Evolutionary conservation across 306 rosid genomes (phyloP), one percentile per base, ranked within the genome.

Genomic region (Quercus robur): DNA sequence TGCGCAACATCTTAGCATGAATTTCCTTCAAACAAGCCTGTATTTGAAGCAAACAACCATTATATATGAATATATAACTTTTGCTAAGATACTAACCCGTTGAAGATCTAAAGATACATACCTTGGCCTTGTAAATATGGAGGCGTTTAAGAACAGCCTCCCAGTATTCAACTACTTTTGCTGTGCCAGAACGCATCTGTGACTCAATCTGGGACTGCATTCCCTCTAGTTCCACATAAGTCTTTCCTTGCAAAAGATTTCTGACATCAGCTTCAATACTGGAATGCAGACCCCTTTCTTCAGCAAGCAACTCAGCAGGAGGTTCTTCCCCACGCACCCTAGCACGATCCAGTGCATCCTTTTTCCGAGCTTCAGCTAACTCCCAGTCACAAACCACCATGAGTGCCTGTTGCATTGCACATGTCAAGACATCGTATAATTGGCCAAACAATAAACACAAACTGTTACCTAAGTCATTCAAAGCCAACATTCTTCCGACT

Each of bases 261-360:
- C 72, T 90, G 76, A 93, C 96, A 76, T 93, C 98, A 41, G 90
- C 78, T 87, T 91, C 99, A 75, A 95, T 84, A 85, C 97, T 93
- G 72, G 92, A 81, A 88, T 95, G 99, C 86, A 95, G 26, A 74
- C 99, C 99, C 86, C 99, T 93, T 84, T 93, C 97, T 88, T 95
- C 98, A 44, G 99, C 99, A 81, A 91, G 99, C 89, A 95, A 86
- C 87, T 93, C 97, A 23, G 93, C 90, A 51, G 98, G 97, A 70
- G 98, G 98, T 82, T 90, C 92, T 87, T 95, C 97, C 78, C 99
- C 99, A 51, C 98, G 97, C 68, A 95, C 99, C 90, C 94, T 88
- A 75, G 99, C 99, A 79, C 99, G 94, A 85, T 91, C 98, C 75
- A 93, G 76, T 28, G 93, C 97, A 83, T 95, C 99, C 82, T 90